These are phyloP conservation scores for Coprinellus micaceus DNA, from an alignment of 768 basidiomycete genomes.

Conservation along the genomic window DNA sequence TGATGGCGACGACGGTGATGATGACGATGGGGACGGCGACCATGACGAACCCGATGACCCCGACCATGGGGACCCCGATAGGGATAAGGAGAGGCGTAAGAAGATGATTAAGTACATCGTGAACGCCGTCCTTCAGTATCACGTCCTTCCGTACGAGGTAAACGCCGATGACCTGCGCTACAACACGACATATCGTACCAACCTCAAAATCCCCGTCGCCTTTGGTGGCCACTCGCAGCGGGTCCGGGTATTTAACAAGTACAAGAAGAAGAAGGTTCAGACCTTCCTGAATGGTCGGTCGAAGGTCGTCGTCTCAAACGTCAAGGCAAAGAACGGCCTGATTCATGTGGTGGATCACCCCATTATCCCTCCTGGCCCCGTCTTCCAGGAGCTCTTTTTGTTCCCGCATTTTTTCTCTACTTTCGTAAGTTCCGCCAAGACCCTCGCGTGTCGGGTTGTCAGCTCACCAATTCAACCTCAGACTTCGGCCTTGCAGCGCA, in stretches of 20 bases:
- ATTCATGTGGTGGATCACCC: conserved; percentile 55
- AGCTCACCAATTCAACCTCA: conserved; percentile 15
- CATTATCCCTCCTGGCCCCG: conserved; percentile 50
- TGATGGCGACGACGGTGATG: too few relatives aligned
- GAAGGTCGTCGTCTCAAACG: conserved; percentile 38
- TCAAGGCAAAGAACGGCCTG: conserved; percentile 48
- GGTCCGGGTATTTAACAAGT: conserved; percentile 32
- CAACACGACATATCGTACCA: conserved; percentile 53
- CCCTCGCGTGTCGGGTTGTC: background rate
- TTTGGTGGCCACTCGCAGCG: conserved; percentile 45
- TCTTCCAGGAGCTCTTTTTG: conserved; percentile 46
- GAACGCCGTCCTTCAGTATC: conserved; percentile 53
- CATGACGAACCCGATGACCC: background rate
- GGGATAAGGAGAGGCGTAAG: conserved; percentile 47
- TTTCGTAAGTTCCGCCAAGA: conserved; percentile 31
- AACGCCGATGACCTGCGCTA: conserved; percentile 38
- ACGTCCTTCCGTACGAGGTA: conserved; percentile 42
- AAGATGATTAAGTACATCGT: conserved; percentile 55
- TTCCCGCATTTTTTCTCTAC: conserved; percentile 43
- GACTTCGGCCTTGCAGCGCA: conserved; percentile 57
- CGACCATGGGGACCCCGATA: conserved; percentile 34
- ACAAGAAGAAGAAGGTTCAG: conserved; percentile 15
- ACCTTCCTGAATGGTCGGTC: conserved; percentile 49
- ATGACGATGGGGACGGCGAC: conserved; percentile 6
- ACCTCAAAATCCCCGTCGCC: conserved; percentile 38